phyloP scores from a whole-genome alignment of 805 yeast species.

The Wickerhamomyces queroliae region DNA sequence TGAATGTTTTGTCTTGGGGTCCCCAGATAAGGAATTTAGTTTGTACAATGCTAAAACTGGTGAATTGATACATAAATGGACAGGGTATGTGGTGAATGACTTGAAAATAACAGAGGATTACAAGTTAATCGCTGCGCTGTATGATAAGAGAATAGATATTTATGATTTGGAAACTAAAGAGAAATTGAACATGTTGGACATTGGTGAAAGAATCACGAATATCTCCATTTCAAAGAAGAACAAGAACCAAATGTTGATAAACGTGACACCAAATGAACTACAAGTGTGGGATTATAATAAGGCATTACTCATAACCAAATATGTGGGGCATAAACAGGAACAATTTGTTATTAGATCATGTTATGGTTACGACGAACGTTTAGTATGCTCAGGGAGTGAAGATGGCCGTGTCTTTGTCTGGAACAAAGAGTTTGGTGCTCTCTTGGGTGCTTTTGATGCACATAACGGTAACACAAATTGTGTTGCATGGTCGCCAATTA shows the following conservation, averaged over 20 bases:
- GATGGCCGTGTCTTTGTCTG: slow-evolving; percentile 75
- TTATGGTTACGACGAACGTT: slow-evolving; percentile 66
- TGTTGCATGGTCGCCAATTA: slow-evolving; percentile 64
- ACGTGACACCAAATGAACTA: slow-evolving; percentile 67
- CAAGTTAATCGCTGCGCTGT: slow-evolving; percentile 57
- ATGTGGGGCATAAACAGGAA: slow-evolving; percentile 67
- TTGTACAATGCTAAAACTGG: slow-evolving; percentile 34
- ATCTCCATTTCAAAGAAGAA: slow-evolving; percentile 52
- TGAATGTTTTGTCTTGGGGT: slow-evolving; percentile 58
- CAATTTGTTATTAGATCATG: slow-evolving; percentile 69
- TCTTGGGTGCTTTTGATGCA: slow-evolving; percentile 52
- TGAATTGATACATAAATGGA: slow-evolving; percentile 22
- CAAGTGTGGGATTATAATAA: slow-evolving; percentile 74
- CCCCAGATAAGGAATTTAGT: slow-evolving; percentile 64
- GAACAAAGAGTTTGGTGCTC: slow-evolving; percentile 67
- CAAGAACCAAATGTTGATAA: slow-evolving; percentile 50
- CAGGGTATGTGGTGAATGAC: slow-evolving; percentile 56
- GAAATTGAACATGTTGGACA: slow-evolving; percentile 38
- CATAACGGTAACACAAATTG: slow-evolving; percentile 68
- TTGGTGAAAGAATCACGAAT: slow-evolving; percentile 60
- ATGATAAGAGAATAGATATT: slow-evolving; percentile 54
- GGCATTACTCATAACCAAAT: slow-evolving; percentile 54
- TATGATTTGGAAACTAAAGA: slow-evolving; percentile 42
- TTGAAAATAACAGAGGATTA: slow-evolving; percentile 63
- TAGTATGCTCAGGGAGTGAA: slow-evolving; percentile 77